A percentile compares a stretch with the other conserved stretches of the same genome.
These are phyloP conservation scores for Hypericum androsaemum DNA, from an alignment of 345 rosid genomes.

Conservation along the genomic window DNA sequence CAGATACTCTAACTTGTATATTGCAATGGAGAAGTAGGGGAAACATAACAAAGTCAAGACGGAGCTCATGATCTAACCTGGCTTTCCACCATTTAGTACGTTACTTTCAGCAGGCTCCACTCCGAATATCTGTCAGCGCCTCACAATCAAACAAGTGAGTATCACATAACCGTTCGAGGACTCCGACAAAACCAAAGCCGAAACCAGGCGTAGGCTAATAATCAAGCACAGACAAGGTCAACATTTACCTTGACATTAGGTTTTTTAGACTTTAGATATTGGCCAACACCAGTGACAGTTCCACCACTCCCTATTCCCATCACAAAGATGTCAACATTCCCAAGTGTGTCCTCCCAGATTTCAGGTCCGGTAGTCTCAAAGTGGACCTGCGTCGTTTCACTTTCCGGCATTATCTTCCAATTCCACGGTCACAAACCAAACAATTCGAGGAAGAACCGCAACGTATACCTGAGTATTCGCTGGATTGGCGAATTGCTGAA, in stretches of 20 bases:
- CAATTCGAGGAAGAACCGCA: no score
- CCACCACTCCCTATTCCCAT: slow-evolving; percentile 99
- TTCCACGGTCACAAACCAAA: not conserved
- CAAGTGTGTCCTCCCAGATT: slow-evolving; percentile 93
- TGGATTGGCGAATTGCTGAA: slow-evolving; percentile 84
- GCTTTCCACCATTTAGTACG: slow-evolving; percentile 86
- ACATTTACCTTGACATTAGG: slow-evolving; percentile 75
- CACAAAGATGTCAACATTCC: slow-evolving; percentile 82
- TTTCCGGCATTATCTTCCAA: slow-evolving; percentile 1
- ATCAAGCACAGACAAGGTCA: not conserved
- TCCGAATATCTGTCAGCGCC: slow-evolving; percentile 62
- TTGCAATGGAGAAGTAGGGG: not conserved
- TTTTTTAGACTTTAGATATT: slow-evolving; percentile 79
- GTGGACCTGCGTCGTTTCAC: slow-evolving; percentile 44
- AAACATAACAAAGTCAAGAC: not conserved
- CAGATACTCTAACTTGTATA: not conserved
- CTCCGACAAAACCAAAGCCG: slow-evolving; percentile 7
- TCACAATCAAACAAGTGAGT: not conserved
- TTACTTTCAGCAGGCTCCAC: slow-evolving; percentile 97
- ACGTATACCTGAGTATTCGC: slow-evolving; percentile 62
- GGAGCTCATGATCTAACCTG: slow-evolving; percentile 39
- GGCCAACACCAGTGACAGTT: slow-evolving; percentile 92
- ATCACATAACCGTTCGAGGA: no score
- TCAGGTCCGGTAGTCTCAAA: slow-evolving; percentile 96
- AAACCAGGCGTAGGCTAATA: not conserved